Percentiles rank a stretch among this genome's conserved stretches.
These are phyloP conservation scores for Sclerotiophoma versabilis DNA, from an alignment of 2,329 filamentous ascomycete species.

Conservation along the genomic window DNA sequence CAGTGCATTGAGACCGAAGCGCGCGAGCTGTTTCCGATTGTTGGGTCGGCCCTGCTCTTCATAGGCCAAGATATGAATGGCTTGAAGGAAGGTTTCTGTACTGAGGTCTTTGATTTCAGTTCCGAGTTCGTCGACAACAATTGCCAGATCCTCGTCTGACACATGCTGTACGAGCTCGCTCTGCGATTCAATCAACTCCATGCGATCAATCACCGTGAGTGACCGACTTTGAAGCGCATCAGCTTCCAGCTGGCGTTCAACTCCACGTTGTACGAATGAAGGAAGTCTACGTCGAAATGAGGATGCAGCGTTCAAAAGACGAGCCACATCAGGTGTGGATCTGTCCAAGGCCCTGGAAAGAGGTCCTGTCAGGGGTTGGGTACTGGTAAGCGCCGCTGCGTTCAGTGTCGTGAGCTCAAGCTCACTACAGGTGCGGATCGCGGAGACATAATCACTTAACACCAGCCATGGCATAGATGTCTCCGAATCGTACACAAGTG, in stretches of 20 bases:
- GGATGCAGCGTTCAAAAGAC: slow-evolving; percentile 72
- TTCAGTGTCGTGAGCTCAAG: slow-evolving; percentile 81
- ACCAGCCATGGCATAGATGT: slow-evolving; percentile 82
- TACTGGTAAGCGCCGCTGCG: slow-evolving; percentile 49
- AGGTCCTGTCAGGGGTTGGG: slow-evolving; percentile 26
- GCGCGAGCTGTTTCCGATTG: slow-evolving; percentile 63
- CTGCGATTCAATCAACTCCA: slow-evolving; percentile 79
- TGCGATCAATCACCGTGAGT: slow-evolving; percentile 65
- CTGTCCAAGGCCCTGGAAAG: slow-evolving; percentile 44
- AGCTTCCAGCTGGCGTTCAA: slow-evolving; percentile 70
- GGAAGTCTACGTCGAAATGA: slow-evolving; percentile 75
- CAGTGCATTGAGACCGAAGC: slow-evolving; percentile 77
- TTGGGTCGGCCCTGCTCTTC: slow-evolving; percentile 48
- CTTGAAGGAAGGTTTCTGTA: slow-evolving; percentile 60
- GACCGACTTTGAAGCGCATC: slow-evolving; percentile 79
- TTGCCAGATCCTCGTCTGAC: slow-evolving; percentile 72
- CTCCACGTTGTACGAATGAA: slow-evolving; percentile 71
- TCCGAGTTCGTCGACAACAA: slow-evolving; percentile 68
- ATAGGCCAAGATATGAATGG: slow-evolving; percentile 59
- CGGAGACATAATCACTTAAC: slow-evolving; percentile 80
- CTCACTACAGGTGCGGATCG: slow-evolving; percentile 78
- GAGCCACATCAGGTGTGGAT: slow-evolving; percentile 60
- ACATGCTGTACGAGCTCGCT: slow-evolving; percentile 81
- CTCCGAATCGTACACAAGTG: slow-evolving; percentile 75
- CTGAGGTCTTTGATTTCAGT: slow-evolving; percentile 54